Base-by-base conservation (phyloP, 169 alveolate genomes). In the Eimeria falciformis region DNA sequence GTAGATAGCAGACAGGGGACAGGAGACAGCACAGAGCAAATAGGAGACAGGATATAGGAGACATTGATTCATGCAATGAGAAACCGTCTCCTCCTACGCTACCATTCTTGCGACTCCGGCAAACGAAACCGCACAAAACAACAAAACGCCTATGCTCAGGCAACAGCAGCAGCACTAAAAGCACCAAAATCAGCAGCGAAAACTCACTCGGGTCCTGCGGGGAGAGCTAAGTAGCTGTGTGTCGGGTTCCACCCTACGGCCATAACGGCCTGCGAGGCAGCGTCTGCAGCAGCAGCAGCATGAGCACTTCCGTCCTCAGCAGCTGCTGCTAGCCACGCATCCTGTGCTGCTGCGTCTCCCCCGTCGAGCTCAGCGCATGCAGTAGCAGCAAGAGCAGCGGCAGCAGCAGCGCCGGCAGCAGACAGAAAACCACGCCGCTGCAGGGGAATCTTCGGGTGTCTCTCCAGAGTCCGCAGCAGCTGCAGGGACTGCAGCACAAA, bases 231-330 rank as follows among this genome's bases (percentile, higher is more conserved):
- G 45, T 56, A 83, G 65, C 91, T 83, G 50, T 62, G 91, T 25
- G 58, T 65, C 4, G 91, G 91, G 65, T 65, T 58, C 91, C 91
- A 83, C 33, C 91, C 71, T 37, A 65, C 81, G 9, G 91, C 91
- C 65, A 66, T 45, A 5, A 83, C 91, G 4, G 82, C 91, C 37
- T 58, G 65, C 1, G 50, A 47, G 5, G 50, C 91, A 5, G 17
- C 78, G 17, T 55, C 90, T 18, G 78, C 81, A 29, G 83, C 56
- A 18, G 46, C 83, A 5, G 83, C 83, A 18, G 73, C 73, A 62
- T 62, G 73, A 7, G 73, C 73, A n/a, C 25, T 62, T 62, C 73
- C 73, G 73, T 62, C 73, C 7, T 12, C 17, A 18, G 73, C 73
- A 18, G 73, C 37, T 18, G 73, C 83, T 12, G 53, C 37, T 12